Conservation (phyloP, 805 yeast genomes). For the Tetrapisispora arboricola region DNA sequence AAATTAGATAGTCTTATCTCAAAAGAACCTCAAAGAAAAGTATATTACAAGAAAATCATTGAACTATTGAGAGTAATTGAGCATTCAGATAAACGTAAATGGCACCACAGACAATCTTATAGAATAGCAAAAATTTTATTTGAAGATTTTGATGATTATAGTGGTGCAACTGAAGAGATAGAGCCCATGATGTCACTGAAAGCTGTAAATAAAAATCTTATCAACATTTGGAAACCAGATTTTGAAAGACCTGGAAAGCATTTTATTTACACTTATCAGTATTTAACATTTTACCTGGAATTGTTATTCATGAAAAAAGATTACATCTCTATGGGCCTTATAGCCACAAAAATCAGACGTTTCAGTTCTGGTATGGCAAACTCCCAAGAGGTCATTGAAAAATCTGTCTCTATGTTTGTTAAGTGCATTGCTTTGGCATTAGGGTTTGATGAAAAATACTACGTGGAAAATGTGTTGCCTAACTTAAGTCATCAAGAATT, state of each 20-base stretch:
- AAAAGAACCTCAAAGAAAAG: conserved; percentile 11
- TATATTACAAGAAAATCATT: conserved; percentile 35
- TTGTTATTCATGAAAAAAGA: conserved; percentile 46
- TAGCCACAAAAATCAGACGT: conserved; percentile 68
- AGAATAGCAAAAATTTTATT: conserved; percentile 54
- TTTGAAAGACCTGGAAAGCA: conserved; percentile 88
- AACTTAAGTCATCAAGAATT: conserved; percentile 19
- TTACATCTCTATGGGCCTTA: conserved; percentile 44
- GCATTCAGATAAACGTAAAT: conserved; percentile 62
- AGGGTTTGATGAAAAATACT: conserved; percentile 20
- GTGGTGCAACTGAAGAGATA: conserved; percentile 56
- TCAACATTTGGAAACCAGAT: conserved; percentile 91
- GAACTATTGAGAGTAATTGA: conserved; percentile 39
- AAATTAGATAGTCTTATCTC: conserved; percentile 10
- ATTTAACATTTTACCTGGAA: conserved; percentile 52
- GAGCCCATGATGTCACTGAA: conserved; percentile 52
- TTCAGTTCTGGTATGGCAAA: conserved; percentile 65
- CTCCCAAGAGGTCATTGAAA: conserved; percentile 22
- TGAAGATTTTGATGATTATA: conserved; percentile 42
- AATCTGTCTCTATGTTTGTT: conserved; percentile 17
- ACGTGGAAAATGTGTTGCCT: conserved; percentile 20
- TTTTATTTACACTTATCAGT: conserved; percentile 64
- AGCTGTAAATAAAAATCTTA: conserved; percentile 56
- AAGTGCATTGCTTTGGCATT: conserved; percentile 12
- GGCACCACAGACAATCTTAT: conserved; percentile 85